phyloP scores from a whole-genome alignment of 805 yeast species.

The Lipomyces orientalis region DNA sequence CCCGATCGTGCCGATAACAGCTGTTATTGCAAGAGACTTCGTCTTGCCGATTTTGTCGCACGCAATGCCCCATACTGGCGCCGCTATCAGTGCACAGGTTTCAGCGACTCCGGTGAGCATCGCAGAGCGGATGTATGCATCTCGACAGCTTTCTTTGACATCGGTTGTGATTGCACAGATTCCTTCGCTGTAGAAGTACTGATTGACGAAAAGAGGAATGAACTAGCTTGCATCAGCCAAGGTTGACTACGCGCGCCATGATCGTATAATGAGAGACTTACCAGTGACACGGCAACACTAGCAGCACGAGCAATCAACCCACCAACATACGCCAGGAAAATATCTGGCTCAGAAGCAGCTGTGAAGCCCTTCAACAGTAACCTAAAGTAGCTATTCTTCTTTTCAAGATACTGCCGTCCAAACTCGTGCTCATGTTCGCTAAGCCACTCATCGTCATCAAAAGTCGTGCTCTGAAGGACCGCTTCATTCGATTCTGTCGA shows the following conservation, averaged over 20 bases:
- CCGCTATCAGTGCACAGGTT: constrained; percentile 59
- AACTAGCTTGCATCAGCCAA: constrained; percentile 52
- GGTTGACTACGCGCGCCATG: constrained; percentile 42
- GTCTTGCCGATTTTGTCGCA: constrained; percentile 55
- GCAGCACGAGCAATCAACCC: constrained; percentile 68
- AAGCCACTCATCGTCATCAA: constrained; percentile 42
- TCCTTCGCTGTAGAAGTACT: constrained; percentile 59
- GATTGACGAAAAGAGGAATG: constrained; percentile 66
- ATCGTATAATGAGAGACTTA: constrained; percentile 1
- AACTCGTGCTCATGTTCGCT: constrained; percentile 28
- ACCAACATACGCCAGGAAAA: constrained; percentile 64
- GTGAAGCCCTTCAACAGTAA: constrained; percentile 56
- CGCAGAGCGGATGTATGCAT: constrained; percentile 69
- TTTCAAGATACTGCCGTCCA: constrained; percentile 27
- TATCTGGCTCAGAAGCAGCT: constrained; percentile 52
- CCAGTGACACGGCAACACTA: constrained; percentile 50
- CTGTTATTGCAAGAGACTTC: constrained; percentile 48
- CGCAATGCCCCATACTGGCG: constrained; percentile 69
- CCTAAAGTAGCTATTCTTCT: constrained; percentile 46
- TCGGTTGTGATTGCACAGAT: constrained; percentile 48
- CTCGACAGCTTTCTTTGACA: constrained; percentile 55
- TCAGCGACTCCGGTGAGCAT: constrained; percentile 73
- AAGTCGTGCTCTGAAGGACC: constrained; percentile 34
- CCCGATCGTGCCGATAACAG: constrained; percentile 54
- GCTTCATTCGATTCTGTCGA: not conserved